Percentiles rank a stretch among this genome's conserved stretches.
Conservation (phyloP, 2,329 filamentous ascomycete species). For the Phialemonium atrogriseum region DNA sequence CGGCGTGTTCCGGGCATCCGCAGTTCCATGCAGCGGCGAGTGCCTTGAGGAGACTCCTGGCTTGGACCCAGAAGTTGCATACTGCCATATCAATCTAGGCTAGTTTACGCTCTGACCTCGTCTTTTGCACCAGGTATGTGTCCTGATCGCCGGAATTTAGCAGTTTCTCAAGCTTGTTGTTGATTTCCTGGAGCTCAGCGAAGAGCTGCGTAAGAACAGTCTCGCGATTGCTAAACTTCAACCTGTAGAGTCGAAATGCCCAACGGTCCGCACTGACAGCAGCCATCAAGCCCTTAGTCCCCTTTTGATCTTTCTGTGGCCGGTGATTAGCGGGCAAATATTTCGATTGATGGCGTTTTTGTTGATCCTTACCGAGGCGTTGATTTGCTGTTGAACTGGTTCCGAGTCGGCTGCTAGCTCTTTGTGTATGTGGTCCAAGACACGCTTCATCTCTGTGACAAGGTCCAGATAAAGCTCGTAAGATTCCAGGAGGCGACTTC, state of each 20-base stretch:
- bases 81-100: conserved; percentile 9
- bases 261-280: conserved; percentile 6
- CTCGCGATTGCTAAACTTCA: conserved; percentile 16
- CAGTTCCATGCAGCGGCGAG: conserved; percentile 16
- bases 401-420: conserved; percentile 11
- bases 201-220: conserved; percentile 13
- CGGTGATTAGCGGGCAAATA: background rate
- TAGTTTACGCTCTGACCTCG: background rate
- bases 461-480: conserved; percentile 10
- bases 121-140: conserved; percentile 3
- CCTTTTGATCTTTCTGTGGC: background rate
- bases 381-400: conserved; percentile 7
- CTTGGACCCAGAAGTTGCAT: conserved; percentile 17
- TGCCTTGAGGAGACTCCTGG: conserved; percentile 13
- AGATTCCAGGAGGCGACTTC: conserved; percentile 10
- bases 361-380: conserved; percentile 6
- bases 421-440: conserved; percentile 10
- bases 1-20: conserved; percentile 12
- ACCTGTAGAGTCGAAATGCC: conserved; percentile 9
- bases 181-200: conserved; percentile 11
- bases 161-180: conserved; percentile 14
- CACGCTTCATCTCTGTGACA: conserved; percentile 7
- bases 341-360: background rate
- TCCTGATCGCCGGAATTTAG: conserved; percentile 12
- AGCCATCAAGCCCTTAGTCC: conserved; percentile 1